Conservation (phyloP, 2,329 filamentous ascomycete species). For the Xylaria sp. region DNA sequence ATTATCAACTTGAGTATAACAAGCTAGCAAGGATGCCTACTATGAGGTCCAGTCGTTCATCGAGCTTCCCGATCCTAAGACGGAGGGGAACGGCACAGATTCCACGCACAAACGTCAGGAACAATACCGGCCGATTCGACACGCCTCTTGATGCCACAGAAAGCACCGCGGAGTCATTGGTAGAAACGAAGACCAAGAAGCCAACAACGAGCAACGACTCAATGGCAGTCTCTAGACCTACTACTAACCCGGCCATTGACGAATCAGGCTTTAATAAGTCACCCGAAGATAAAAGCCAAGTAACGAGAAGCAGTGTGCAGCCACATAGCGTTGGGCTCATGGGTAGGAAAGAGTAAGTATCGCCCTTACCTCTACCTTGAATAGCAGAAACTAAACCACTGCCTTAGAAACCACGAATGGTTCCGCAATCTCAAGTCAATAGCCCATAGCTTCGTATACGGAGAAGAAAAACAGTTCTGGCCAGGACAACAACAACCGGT, state of each 20-base stretch:
- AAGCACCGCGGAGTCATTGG: background rate
- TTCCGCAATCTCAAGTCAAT: slow-evolving; percentile 9
- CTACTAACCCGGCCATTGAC: background rate
- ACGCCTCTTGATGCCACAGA: background rate
- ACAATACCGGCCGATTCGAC: background rate
- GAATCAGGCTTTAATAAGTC: background rate
- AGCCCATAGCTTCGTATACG: slow-evolving; percentile 22
- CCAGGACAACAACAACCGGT: background rate
- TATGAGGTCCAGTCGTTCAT: background rate
- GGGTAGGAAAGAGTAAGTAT: slow-evolving; percentile 18
- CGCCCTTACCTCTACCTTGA: background rate
- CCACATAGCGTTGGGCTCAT: background rate
- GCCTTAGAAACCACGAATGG: slow-evolving; percentile 14
- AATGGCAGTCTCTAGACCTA: background rate
- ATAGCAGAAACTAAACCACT: background rate
- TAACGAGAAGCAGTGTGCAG: background rate
- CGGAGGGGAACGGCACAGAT: background rate
- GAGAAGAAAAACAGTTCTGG: slow-evolving; percentile 7
- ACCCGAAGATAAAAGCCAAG: background rate
- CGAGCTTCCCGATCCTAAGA: background rate
- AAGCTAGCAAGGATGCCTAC: slow-evolving; percentile 19
- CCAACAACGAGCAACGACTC: background rate
- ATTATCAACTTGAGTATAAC: slow-evolving; percentile 4
- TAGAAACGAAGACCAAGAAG: background rate
- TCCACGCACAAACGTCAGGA: background rate